Base-by-base conservation (phyloP, 306 rosid species). In the Quercus wislizeni region DNA sequence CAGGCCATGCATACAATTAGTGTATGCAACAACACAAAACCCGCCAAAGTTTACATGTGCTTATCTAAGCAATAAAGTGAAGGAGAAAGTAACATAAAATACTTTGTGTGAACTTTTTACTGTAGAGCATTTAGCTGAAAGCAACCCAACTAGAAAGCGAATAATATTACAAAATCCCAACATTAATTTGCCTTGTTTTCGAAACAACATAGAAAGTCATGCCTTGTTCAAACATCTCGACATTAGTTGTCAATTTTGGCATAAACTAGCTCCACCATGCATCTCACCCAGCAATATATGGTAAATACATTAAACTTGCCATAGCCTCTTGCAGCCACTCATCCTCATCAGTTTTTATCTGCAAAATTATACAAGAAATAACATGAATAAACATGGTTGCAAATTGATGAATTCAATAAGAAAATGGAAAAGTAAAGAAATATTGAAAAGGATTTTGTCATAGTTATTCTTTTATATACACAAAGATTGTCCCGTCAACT, bases 301-400 rank as follows among this genome's bases (percentile, higher is more conserved):
- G 92, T 67, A 89, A 69, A 84, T 87, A 84, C 65, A 77, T 83
- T 35, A 91, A 63, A 83, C 90, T 91, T 80, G 89, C 86, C 93
- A 93, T 85, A 3, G 96, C 96, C 75, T 90, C 96, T 86, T 91
- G 98, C 61, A 95, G 85, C 99, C 97, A 92, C 2, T 92, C 92
- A 57, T 88, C 97, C 5, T 89, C 93, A 55, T 91, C 96, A 69
- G 88, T 81, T 83, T 89, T 92, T 68, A 91, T 81, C 91, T 92
- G 93, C 78, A 59, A 76, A 35, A 62, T 62, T 0, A 87, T 3
- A 1, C 55, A 35, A 5, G 19, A 20, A 30, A 62, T 14, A 12
- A 49, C 54, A 12, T 49, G 5, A 49, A 12, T 49, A 49, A 49
- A 12, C 54, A 49, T 49, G 17, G 17, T 49, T 49, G 14, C 54